Base-by-base conservation (phyloP, 768 basidiomycete genomes). In the Tylopilus cervinicoccineus region DNA sequence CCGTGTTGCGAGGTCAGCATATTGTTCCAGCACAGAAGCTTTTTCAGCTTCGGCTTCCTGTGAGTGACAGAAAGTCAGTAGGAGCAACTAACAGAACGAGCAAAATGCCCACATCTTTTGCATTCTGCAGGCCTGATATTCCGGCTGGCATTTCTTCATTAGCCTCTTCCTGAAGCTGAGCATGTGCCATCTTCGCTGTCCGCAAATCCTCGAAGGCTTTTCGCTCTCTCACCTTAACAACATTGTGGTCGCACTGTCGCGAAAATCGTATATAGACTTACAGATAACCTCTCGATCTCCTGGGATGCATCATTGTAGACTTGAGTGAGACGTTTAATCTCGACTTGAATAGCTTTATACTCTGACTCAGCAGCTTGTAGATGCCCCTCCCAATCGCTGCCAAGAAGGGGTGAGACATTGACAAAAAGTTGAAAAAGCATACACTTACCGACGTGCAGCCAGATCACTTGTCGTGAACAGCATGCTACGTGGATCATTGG, bases 91-190 rank as follows among this genome's bases (percentile, higher is more conserved):
- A 33, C 11, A 24, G 20, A 50, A 36, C 12, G 27, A 19, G 24
- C 26, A 26, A 19, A 29, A 48, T 26, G 61, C 76, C 24, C 55
- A 83, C 86, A 55, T 73, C 62, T 60, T 80, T 78, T 5, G 75
- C 78, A 11, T 65, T 72, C 50, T 83, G 71, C 13, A 87, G 67
- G 13, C 75, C 77, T 19, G 76, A 70, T n/a, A 87, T 71, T 55
- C 77, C 76, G 7, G 77, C 78, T 2, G 86, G 84, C 62, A 85
- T 69, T 12, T 86, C 84, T 17, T 87, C 84, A 48, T 84, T 86
- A 12, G 76, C 74, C 52, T 86, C 84, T 29, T 76, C 69, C 52
- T 83, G 77, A 16, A 86, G 60, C 19, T 66, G 65, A 26, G 60
- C 57, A 33, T 78, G 64, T 2, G 52, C 56, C 7, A 51, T 28